Evolutionary conservation across 1,284 basidiomycete genomes (phyloP).

Genomic region (Malassezia nana): DNA sequence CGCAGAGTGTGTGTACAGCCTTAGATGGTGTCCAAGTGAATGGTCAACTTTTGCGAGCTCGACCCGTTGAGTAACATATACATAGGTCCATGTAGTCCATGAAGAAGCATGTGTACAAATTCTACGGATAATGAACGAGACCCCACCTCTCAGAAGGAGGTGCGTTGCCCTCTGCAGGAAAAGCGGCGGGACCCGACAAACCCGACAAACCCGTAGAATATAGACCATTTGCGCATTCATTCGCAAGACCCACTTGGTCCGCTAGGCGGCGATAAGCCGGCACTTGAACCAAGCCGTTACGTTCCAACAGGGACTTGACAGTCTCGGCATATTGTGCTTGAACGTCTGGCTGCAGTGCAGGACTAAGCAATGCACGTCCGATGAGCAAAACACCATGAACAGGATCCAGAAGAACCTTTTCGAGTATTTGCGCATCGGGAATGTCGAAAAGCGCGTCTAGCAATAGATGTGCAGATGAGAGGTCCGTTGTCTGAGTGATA

Average conservation of each 20-base stretch:
- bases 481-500: conserved; percentile 47
- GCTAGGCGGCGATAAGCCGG: conserved; percentile 75
- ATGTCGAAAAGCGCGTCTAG: conserved; percentile 50
- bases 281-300: conserved; percentile 32
- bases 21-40: neutral
- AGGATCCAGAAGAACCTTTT: conserved; percentile 64
- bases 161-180: neutral
- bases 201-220: neutral
- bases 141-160: neutral
- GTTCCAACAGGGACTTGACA: conserved; percentile 27
- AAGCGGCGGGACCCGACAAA: neutral
- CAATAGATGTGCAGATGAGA: conserved; percentile 38
- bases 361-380: conserved; percentile 54
- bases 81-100: neutral
- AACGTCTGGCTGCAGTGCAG: conserved; percentile 64
- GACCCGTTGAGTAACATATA: neutral
- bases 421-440: conserved; percentile 72
- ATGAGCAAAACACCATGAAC: conserved; percentile 81
- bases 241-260: conserved; percentile 73
- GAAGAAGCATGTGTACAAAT: neutral
- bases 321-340: conserved; percentile 62
- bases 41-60: conserved; percentile 6
- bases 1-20: neutral
- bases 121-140: neutral
- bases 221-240: neutral